A percentile compares a stretch with the other conserved stretches of the same genome.
phyloP scores from a whole-genome alignment of 768 basidiomycete genomes.

The Strobilomyces echinocephalus region DNA sequence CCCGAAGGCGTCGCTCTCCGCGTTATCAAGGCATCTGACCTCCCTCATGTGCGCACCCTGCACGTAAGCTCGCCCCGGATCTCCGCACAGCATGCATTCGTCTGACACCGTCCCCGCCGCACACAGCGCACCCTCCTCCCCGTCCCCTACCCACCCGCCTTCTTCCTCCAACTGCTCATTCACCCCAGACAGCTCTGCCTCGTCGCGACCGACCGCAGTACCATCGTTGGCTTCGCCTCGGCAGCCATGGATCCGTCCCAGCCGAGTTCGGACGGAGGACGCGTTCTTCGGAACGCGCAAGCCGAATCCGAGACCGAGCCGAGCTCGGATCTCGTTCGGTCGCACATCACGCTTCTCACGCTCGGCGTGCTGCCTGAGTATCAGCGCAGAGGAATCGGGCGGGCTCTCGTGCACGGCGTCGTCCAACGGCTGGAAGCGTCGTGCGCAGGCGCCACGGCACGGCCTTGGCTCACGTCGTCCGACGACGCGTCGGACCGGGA shows the following conservation, averaged over 20 bases:
- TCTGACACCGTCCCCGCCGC: conserved; percentile 1
- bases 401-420: conserved; percentile 25
- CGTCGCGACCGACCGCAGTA: conserved; percentile 19
- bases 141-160: conserved; percentile 26
- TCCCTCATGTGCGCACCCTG: conserved; percentile 23
- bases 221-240: conserved; percentile 28
- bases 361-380: conserved; percentile 27
- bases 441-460: not conserved
- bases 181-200: conserved; percentile 29
- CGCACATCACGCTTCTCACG: conserved; percentile 26
- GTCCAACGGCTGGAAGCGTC: conserved; percentile 23
- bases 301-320: conserved; percentile 1
- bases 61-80: conserved; percentile 17
- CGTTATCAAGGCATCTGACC: conserved; percentile 26
- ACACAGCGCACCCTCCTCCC: conserved; percentile 24
- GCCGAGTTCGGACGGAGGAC: not conserved
- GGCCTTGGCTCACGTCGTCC: not conserved
- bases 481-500: not conserved
- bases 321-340: conserved; percentile 8
- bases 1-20: conserved; percentile 18
- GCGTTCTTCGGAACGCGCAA: not conserved
- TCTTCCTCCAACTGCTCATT: conserved; percentile 31
- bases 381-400: conserved; percentile 28
- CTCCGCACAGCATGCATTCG: not conserved
- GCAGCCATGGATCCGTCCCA: conserved; percentile 15